phyloP scores from a whole-genome alignment of 192 early-diverging fungal species.

The Radiomyces spectabilis region DNA sequence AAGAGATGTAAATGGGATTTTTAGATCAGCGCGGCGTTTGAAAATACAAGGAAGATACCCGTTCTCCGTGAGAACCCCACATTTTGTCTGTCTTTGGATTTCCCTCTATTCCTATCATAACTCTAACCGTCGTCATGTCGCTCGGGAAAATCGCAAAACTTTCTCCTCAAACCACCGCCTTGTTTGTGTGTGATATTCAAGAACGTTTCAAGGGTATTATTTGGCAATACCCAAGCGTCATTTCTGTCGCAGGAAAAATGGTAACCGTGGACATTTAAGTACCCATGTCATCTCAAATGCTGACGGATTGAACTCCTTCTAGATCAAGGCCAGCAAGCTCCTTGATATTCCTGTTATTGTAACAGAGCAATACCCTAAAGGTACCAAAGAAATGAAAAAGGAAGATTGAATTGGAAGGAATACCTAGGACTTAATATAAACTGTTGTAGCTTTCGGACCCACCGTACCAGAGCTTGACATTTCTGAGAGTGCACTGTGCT shows the following conservation, averaged over 20 bases:
- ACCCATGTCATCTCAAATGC: no score
- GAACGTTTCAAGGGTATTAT: slow-evolving; percentile 70
- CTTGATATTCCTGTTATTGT: slow-evolving; percentile 81
- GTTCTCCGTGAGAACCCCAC: no score
- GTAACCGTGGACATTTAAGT: slow-evolving; percentile 22
- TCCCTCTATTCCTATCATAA: no score
- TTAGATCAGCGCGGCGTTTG: no score
- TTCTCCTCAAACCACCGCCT: slow-evolving; percentile 56
- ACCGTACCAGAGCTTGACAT: slow-evolving; percentile 78
- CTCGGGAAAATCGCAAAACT: slow-evolving; percentile 46
- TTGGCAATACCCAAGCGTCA: slow-evolving; percentile 73
- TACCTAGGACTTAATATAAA: no score
- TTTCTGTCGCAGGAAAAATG: slow-evolving; percentile 86
- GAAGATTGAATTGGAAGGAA: no score
- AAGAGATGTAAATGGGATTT: no score
- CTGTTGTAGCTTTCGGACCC: slow-evolving; percentile 57
- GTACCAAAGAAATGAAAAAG: no score
- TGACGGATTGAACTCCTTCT: not conserved
- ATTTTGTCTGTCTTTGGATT: no score
- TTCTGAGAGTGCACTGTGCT: slow-evolving; percentile 44
- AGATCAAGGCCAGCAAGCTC: slow-evolving; percentile 65
- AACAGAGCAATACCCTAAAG: slow-evolving; percentile 82
- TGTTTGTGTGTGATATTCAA: slow-evolving; percentile 95
- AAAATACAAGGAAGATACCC: no score
- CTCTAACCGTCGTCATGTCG: no score